A percentile compares a stretch with the other conserved stretches of the same genome.
Conservation (phyloP, 2,329 filamentous ascomycete species). For the Sclerotinia subarctica region DNA sequence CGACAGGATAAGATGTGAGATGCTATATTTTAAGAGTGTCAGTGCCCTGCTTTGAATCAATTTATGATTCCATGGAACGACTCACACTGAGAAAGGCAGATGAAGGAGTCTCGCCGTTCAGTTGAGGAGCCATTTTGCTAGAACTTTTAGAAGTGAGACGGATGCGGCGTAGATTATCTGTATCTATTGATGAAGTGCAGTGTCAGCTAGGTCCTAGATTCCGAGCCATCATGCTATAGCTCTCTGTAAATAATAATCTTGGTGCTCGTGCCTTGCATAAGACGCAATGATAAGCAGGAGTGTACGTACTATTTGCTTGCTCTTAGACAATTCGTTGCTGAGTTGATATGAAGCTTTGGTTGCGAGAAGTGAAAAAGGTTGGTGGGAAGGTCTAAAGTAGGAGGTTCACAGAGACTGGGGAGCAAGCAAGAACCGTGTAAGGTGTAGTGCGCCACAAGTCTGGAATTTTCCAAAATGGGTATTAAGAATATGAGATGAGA, state of each 20-base stretch:
- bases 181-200: background rate
- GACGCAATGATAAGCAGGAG: background rate
- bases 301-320: conserved; percentile 11
- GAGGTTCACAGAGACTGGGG: conserved; percentile 12
- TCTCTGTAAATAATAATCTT: background rate
- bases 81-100: conserved; percentile 47
- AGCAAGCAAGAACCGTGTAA: conserved; percentile 2
- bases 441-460: background rate
- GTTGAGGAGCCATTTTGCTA: conserved; percentile 42
- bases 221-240: background rate
- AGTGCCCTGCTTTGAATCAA: conserved; percentile 3
- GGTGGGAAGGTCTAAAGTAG: conserved; percentile 9
- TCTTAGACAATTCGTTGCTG: background rate
- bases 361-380: background rate
- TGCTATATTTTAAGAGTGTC: conserved; percentile 54
- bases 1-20: conserved; percentile 76
- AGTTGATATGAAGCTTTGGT: background rate
- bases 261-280: conserved; percentile 25
- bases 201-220: background rate
- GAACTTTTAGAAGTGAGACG: conserved; percentile 17
- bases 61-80: conserved; percentile 41
- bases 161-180: conserved; percentile 26
- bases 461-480: background rate
- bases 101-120: conserved; percentile 49
- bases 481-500: background rate